Evolutionary conservation across 805 yeast species (phyloP).

Genomic region (Ogataea wickerhamii): DNA sequence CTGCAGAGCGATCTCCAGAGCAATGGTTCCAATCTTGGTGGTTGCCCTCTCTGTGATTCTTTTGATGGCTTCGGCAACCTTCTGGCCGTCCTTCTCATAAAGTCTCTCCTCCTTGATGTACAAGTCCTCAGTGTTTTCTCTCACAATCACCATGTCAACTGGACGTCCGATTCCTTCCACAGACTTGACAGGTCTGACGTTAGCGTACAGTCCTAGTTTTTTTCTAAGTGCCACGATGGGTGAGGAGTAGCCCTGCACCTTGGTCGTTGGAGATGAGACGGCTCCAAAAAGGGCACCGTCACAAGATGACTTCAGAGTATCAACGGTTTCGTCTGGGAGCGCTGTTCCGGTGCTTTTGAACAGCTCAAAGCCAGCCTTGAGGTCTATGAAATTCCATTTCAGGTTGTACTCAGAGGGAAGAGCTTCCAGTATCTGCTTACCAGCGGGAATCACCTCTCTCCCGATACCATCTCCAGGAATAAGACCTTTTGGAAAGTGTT

Average conservation of each 20-base stretch:
- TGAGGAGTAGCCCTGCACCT: conserved; percentile 95
- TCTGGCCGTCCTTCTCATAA: conserved; percentile 75
- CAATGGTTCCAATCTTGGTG: conserved; percentile 81
- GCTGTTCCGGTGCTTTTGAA: conserved; percentile 96
- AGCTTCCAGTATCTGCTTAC: conserved; percentile 79
- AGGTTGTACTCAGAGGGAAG: conserved; percentile 74
- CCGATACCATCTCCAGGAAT: conserved; percentile 99
- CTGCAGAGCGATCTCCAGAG: conserved; percentile 87
- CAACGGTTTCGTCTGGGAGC: conserved; percentile 88
- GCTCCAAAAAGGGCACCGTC: conserved; percentile 99
- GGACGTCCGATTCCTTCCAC: conserved; percentile 83
- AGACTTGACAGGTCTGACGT: conserved; percentile 95
- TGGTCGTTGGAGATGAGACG: conserved; percentile 89
- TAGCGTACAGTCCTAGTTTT: conserved; percentile 90
- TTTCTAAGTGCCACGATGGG: conserved; percentile 99
- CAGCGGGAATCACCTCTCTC: conserved; percentile 96
- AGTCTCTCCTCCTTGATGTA: conserved; percentile 91
- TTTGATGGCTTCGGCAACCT: conserved; percentile 96
- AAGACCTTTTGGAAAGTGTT: conserved; percentile 33
- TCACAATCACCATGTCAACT: conserved; percentile 95
- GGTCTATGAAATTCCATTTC: conserved; percentile 78
- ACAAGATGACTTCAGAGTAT: conserved; percentile 70
- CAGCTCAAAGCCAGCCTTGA: conserved; percentile 92
- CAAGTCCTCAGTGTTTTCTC: conserved; percentile 97
- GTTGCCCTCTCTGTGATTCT: conserved; percentile 90